phyloP scores from a whole-genome alignment of 2,329 filamentous ascomycete species.

The Phoma sp. region DNA sequence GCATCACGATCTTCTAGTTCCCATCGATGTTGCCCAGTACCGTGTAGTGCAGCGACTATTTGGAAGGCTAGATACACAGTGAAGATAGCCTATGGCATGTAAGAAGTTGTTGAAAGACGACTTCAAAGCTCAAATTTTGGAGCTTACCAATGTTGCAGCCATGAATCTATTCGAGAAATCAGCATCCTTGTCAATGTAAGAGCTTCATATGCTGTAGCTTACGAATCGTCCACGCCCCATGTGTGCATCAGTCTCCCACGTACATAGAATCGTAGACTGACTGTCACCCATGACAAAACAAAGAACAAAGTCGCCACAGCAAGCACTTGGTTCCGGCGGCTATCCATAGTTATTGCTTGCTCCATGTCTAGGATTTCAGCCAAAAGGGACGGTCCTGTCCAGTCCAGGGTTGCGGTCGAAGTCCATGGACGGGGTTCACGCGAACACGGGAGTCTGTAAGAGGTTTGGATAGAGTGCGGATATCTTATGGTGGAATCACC shows the following conservation, averaged over 20 bases:
- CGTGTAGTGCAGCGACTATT: constrained; percentile 48
- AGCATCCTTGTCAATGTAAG: neutral
- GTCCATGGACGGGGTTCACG: constrained; percentile 1
- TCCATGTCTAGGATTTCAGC: constrained; percentile 1
- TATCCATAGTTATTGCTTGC: constrained; percentile 19
- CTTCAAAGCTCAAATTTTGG: neutral
- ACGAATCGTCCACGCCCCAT: constrained; percentile 48
- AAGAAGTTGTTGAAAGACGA: neutral
- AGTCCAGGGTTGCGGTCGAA: neutral
- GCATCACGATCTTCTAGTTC: constrained; percentile 42
- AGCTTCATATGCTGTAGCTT: neutral
- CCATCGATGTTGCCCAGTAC: constrained; percentile 48
- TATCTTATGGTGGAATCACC: neutral
- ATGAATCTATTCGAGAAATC: constrained; percentile 32
- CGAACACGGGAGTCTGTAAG: neutral
- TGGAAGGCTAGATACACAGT: constrained; percentile 51
- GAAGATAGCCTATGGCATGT: constrained; percentile 40
- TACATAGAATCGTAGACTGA: constrained; percentile 46
- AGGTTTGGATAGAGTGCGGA: neutral
- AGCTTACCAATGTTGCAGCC: constrained; percentile 44
- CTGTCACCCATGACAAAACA: constrained; percentile 44
- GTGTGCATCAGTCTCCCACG: constrained; percentile 41
- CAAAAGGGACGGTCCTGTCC: neutral
- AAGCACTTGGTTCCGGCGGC: constrained; percentile 27
- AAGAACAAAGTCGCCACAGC: constrained; percentile 46